A percentile compares a stretch with the other conserved stretches of the same genome.
These are phyloP conservation scores for Cymbopogon citratus DNA, from an alignment of 176 grass and related monocot species.

Conservation along the genomic window DNA sequence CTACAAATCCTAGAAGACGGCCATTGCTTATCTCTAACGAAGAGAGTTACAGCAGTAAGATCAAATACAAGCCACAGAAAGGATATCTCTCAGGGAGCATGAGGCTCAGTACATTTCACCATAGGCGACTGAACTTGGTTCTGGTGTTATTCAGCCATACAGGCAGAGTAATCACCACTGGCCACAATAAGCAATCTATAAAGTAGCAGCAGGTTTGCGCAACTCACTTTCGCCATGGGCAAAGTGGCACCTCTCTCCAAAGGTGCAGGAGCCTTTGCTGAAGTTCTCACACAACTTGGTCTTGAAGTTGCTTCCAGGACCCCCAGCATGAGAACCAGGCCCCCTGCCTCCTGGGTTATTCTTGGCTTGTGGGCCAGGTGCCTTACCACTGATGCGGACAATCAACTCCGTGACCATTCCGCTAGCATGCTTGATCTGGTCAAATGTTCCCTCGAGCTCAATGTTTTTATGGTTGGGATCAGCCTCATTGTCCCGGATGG, in stretches of 20 bases:
- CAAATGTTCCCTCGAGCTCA: slow-evolving; percentile 88
- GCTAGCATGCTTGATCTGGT: slow-evolving; percentile 93
- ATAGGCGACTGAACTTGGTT: background rate
- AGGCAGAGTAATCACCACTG: slow-evolving; percentile 6
- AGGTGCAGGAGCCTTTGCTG: slow-evolving; percentile 73
- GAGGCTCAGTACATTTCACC: background rate
- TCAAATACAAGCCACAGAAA: background rate
- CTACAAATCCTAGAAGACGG: slow-evolving; percentile 11
- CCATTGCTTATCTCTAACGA: background rate
- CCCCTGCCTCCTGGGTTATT: slow-evolving; percentile 31
- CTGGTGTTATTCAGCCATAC: slow-evolving; percentile 10
- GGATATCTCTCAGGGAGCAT: background rate
- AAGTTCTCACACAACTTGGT: slow-evolving; percentile 98
- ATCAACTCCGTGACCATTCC: slow-evolving; percentile 87
- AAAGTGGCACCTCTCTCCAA: slow-evolving; percentile 87
- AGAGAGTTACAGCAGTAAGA: slow-evolving; percentile 23
- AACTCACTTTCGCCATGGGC: slow-evolving; percentile 73
- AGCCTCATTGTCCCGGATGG: slow-evolving; percentile 79
- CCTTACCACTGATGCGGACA: slow-evolving; percentile 53
- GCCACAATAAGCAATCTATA: slow-evolving; percentile 11
- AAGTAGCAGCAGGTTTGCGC: slow-evolving; percentile 42
- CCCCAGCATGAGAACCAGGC: slow-evolving; percentile 10
- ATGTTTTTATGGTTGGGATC: slow-evolving; percentile 79
- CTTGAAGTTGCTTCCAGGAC: slow-evolving; percentile 65
- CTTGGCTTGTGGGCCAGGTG: slow-evolving; percentile 23